Evolutionary conservation across 495 filamentous ascomycete genomes (phyloP), one percentile per base, ranked within the genome.

Genomic region (Aspergillus homomorphus): DNA sequence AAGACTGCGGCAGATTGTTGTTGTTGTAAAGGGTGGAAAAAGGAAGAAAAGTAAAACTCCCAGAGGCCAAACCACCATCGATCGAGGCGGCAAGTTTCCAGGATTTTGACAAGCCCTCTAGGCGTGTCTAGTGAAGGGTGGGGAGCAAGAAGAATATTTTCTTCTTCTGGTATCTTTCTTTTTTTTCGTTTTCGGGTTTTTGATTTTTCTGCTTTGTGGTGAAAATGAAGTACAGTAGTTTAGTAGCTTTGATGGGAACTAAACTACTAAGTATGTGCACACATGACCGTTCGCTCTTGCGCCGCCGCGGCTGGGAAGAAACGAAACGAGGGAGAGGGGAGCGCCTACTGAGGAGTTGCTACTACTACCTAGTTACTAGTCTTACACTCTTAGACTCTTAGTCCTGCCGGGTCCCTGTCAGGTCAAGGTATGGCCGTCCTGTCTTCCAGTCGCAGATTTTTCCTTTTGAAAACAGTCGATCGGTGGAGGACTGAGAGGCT

Each of bases 251-350:
- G 66, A 66, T 63, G 33, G 33, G 12, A 12, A 14, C 9, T 9
- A 9, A 28, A 4, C 26, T 38, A 38, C 10, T 9, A 12, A 38
- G 33, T 68, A 66, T 68, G 68, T 62, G 66, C 70, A 72, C 73
- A 69, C 73, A 75, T 77, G 71, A 77, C 72, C 66, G 63, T 62
- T 66, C 57, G 43, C 45, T 63, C 59, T 38, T 62, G 59, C 62
- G 63, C 63, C 58, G 64, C 62, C 56, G 48, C 23, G 21, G 45
- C 45, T 48, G 45, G 45, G 22, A 19, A 22, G 19, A 19, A 48
- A 22, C 18, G 60, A 28, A 14, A 38, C 2, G 33, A 38, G 12
- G 33, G 33, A 38, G 52, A 63, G 69, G 66, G 69, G 69, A 71
- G 67, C 66, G 65, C 66, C 72, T 71, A 71, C 67, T 56, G 43